Percentiles rank a stretch among this genome's conserved stretches.
phyloP scores from a whole-genome alignment of 2,329 filamentous ascomycete genomes.

The Sporothrix protearum region DNA sequence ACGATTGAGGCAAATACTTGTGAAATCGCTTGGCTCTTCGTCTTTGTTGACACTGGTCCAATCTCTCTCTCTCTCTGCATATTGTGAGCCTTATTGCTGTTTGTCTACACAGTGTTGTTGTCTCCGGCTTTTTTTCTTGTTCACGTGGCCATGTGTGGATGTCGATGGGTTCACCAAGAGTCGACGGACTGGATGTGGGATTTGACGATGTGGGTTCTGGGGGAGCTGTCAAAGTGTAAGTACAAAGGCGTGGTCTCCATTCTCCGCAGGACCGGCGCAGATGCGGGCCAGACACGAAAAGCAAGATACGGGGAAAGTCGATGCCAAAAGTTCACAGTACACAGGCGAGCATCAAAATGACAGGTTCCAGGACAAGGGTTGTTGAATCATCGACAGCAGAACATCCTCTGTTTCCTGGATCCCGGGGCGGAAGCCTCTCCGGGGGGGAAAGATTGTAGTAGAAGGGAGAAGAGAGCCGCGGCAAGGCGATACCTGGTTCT shows the following conservation, averaged over 20 bases:
- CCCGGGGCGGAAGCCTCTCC: conserved; percentile 10
- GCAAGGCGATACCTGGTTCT: not conserved
- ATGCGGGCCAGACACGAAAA: not conserved
- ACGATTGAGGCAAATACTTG: not conserved
- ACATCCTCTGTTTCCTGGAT: not conserved
- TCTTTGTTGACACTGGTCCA: not conserved
- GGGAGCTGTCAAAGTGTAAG: not conserved
- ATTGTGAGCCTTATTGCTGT: not conserved
- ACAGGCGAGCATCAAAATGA: not conserved
- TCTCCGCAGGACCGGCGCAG: conserved; percentile 3
- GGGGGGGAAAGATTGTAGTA: not conserved
- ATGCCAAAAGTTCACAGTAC: not conserved
- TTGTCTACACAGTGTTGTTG: not conserved
- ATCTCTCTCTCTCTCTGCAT: not conserved
- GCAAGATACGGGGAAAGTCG: not conserved
- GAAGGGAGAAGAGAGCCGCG: not conserved
- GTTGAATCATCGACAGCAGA: conserved; percentile 16
- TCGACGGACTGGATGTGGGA: not conserved
- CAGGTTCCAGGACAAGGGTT: conserved; percentile 15
- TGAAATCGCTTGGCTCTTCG: not conserved
- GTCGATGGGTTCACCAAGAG: not conserved
- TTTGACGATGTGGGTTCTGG: not conserved
- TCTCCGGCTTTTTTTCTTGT: not conserved
- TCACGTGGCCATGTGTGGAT: not conserved
- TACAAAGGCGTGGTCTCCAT: not conserved